Percentiles rank a stretch among this genome's conserved stretches.
Conservation (phyloP, 257 asterid genomes). For the Nicotiana sylvestris region DNA sequence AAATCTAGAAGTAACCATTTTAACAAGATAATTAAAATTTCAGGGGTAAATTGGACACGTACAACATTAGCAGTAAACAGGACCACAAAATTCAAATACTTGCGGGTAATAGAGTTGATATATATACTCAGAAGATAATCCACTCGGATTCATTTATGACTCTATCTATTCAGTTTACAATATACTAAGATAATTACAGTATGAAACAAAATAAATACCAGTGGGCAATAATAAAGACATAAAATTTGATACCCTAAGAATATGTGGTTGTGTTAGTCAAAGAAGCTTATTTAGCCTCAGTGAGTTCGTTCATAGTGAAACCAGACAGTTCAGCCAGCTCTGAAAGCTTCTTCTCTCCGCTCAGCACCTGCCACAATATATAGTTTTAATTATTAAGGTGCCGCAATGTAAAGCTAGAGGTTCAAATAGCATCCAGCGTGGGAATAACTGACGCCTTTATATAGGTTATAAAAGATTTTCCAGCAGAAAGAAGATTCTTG, state of each 20-base stretch:
- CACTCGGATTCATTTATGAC: neutral
- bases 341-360: slow-evolving; percentile 58
- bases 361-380: slow-evolving; percentile 50
- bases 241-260: neutral
- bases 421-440: neutral
- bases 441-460: neutral
- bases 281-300: slow-evolving; percentile 30
- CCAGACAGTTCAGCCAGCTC: slow-evolving; percentile 80
- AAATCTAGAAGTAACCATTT: no score
- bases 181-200: slow-evolving; percentile 3
- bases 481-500: slow-evolving; percentile 1
- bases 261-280: neutral
- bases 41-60: neutral
- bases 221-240: neutral
- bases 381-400: neutral
- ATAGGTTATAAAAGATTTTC: neutral
- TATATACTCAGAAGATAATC: neutral
- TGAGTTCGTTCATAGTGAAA: slow-evolving; percentile 51
- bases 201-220: neutral
- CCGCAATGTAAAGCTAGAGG: neutral
- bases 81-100: neutral
- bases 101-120: neutral
- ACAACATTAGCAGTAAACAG: neutral
- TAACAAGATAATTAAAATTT: no score
- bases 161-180: neutral